Evolutionary conservation across 1,284 basidiomycete genomes (phyloP).

Genomic region (Leccinum insolens): DNA sequence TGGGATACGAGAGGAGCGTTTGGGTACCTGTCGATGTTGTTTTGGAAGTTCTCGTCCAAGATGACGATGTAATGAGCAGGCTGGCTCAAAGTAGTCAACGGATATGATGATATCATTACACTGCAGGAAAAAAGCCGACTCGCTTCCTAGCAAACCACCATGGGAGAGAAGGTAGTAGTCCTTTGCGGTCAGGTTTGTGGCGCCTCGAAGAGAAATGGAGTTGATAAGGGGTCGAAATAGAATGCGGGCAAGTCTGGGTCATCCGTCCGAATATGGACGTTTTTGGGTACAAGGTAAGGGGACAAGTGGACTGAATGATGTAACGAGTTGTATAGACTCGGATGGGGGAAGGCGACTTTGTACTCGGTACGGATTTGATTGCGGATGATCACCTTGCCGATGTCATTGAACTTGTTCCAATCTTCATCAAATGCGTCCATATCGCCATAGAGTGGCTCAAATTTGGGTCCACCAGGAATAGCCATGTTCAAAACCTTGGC

Average conservation of each 20-base stretch:
- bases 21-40: conserved; percentile 9
- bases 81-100: no score
- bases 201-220: conserved; percentile 90
- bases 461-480: conserved; percentile 98
- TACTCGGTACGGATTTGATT: conserved; percentile 99
- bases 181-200: conserved; percentile 44
- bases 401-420: conserved; percentile 99
- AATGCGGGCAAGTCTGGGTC: conserved; percentile 99
- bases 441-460: conserved; percentile 93
- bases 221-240: conserved; percentile 99
- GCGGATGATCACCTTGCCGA: conserved; percentile 99
- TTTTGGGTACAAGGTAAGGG: conserved; percentile 93
- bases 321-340: conserved; percentile 88
- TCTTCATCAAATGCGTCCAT: conserved; percentile 99
- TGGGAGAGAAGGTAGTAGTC: no score
- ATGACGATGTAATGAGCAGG: no score
- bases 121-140: no score
- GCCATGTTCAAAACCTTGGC: conserved; percentile 99
- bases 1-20: conserved; percentile 84
- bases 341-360: conserved; percentile 98
- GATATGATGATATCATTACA: no score
- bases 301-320: conserved; percentile 94
- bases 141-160: no score
- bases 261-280: conserved; percentile 95
- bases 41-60: no score